A percentile compares a stretch with the other conserved stretches of the same genome.
phyloP scores from a whole-genome alignment of 768 basidiomycete genomes.

The Scleroderma bovista region DNA sequence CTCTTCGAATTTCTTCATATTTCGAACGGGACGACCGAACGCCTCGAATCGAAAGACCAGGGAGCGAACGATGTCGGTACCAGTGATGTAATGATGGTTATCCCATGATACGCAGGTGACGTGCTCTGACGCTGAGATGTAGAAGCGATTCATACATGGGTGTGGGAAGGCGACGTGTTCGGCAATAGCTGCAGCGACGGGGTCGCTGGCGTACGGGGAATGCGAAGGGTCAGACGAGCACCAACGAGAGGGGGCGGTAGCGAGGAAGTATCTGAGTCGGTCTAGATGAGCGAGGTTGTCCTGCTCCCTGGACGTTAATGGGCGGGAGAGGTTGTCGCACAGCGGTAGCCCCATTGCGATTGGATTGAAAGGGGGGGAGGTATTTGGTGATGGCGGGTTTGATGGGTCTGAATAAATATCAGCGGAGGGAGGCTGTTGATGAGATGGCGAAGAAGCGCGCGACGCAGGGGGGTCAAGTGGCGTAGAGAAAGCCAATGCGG shows the following conservation, averaged over 20 bases:
- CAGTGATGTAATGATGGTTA: constrained; percentile 89
- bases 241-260: constrained; percentile 79
- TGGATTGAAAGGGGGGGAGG: constrained; percentile 9
- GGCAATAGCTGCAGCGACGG: constrained; percentile 17
- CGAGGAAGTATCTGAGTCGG: constrained; percentile 82
- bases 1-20: constrained; percentile 97
- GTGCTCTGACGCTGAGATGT: constrained; percentile 80
- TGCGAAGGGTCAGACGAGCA: constrained; percentile 31
- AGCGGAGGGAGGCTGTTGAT: constrained; percentile 1
- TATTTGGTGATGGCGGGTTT: constrained; percentile 1
- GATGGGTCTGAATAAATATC: constrained; percentile 6
- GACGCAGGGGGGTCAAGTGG: constrained; percentile 1
- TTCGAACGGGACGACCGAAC: constrained; percentile 84
- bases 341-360: constrained; percentile 23
- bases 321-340: constrained; percentile 31
- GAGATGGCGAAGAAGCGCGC: constrained; percentile 1
- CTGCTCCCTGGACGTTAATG: constrained; percentile 58
- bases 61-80: constrained; percentile 94
- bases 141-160: constrained; percentile 79
- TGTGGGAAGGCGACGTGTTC: constrained; percentile 52
- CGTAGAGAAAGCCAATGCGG: constrained; percentile 3
- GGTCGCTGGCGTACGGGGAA: constrained; percentile 11
- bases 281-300: constrained; percentile 73
- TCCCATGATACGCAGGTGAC: constrained; percentile 92
- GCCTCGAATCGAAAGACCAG: constrained; percentile 93